These are phyloP conservation scores for Deinandra increscens DNA, from an alignment of 129 eudicot genomes.

Conservation along the genomic window DNA sequence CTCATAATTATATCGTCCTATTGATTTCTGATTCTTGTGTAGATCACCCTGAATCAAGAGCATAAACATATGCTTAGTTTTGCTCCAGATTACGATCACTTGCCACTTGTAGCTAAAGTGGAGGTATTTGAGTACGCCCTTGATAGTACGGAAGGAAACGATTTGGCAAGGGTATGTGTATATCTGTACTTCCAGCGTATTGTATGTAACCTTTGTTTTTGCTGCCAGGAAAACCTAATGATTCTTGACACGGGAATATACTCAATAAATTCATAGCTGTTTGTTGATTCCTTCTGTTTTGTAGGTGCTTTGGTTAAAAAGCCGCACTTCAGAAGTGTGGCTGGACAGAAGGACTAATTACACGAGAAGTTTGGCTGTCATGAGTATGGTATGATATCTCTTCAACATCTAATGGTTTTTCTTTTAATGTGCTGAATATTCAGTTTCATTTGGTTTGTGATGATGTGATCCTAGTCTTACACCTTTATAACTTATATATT, in stretches of 20 bases:
- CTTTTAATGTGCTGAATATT: background rate
- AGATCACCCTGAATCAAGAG: constrained; percentile 92
- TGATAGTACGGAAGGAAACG: constrained; percentile 91
- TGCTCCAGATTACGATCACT: constrained; percentile 90
- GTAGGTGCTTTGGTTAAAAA: constrained; percentile 95
- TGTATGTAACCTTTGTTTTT: constrained; percentile 7
- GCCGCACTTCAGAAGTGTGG: constrained; percentile 99
- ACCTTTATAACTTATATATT: background rate
- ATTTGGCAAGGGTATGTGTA: constrained; percentile 71
- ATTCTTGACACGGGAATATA: background rate
- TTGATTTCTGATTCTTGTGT: constrained; percentile 26
- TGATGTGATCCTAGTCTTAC: background rate
- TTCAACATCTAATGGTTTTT: background rate
- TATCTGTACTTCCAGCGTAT: background rate
- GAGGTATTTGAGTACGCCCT: constrained; percentile 92
- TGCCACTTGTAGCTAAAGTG: constrained; percentile 95
- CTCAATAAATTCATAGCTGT: background rate
- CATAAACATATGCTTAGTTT: constrained; percentile 86
- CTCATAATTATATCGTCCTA: background rate
- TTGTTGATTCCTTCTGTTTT: constrained; percentile 7
- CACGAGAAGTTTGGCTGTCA: constrained; percentile 99
- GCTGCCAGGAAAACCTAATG: background rate
- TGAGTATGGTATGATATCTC: constrained; percentile 87
- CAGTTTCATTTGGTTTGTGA: background rate
- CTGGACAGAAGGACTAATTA: constrained; percentile 90